These are phyloP conservation scores for Choanephora cucurbitarum DNA, from an alignment of 371 early-diverging fungal species.

Conservation along the genomic window DNA sequence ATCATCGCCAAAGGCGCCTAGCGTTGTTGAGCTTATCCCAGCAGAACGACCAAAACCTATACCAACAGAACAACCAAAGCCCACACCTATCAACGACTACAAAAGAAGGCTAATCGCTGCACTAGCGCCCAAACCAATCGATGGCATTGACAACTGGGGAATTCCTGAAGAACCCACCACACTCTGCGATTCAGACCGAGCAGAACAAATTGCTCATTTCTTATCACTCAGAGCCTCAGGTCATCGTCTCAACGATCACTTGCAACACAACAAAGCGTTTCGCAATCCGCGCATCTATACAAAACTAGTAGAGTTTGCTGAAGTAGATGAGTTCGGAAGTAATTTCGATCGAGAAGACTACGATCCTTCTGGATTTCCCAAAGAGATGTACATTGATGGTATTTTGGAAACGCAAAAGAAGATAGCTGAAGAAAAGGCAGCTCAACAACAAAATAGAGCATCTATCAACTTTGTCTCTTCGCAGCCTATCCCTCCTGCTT, in stretches of 20 bases:
- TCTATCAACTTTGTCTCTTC: constrained; percentile 31
- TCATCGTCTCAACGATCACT: constrained; percentile 66
- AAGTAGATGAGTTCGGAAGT: constrained; percentile 71
- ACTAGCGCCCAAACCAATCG: constrained; percentile 40
- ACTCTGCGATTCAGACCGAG: constrained; percentile 52
- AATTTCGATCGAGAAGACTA: constrained; percentile 59
- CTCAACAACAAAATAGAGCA: constrained; percentile 34
- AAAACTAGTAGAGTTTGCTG: constrained; percentile 74
- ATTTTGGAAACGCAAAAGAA: constrained; percentile 46
- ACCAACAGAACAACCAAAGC: not conserved
- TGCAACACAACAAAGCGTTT: constrained; percentile 73
- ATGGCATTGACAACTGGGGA: constrained; percentile 48
- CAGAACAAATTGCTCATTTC: constrained; percentile 67
- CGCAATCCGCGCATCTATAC: constrained; percentile 81
- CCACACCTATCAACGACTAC: constrained; percentile 9
- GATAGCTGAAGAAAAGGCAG: constrained; percentile 43
- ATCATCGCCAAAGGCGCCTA: too few relatives aligned
- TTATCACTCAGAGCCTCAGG: constrained; percentile 51
- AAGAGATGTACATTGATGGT: constrained; percentile 56
- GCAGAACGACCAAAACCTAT: not conserved
- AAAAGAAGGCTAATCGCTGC: constrained; percentile 26
- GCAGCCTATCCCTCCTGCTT: constrained; percentile 1
- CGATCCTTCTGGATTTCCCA: constrained; percentile 57
- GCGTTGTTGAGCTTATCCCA: too few relatives aligned
- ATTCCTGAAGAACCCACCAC: constrained; percentile 54